These are phyloP conservation scores for Cercophora scortea DNA, from an alignment of 495 filamentous ascomycete species.

Conservation along the genomic window DNA sequence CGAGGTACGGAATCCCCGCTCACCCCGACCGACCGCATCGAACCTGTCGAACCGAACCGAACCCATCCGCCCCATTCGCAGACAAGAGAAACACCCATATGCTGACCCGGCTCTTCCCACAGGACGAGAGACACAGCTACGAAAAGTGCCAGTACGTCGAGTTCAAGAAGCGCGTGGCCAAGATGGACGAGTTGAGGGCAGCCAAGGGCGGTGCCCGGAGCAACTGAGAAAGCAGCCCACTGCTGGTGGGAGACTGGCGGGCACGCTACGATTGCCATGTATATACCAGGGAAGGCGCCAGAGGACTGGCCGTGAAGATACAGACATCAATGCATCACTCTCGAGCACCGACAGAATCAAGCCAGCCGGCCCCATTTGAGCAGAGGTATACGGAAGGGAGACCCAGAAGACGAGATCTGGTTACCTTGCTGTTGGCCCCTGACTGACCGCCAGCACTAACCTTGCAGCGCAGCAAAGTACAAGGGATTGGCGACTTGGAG, in stretches of 20 bases:
- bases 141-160: conserved; percentile 99
- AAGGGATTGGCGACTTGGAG: too few relatives aligned
- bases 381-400: too few relatives aligned
- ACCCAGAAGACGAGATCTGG: too few relatives aligned
- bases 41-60: background rate
- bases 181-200: conserved; percentile 93
- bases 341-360: background rate
- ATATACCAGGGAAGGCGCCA: background rate
- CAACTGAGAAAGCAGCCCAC: conserved; percentile 49
- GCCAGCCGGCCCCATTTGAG: too few relatives aligned
- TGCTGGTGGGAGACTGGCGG: background rate
- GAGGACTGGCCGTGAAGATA: background rate
- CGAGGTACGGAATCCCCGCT: conserved; percentile 55
- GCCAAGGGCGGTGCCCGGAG: conserved; percentile 81
- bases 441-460: too few relatives aligned
- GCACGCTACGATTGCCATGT: background rate
- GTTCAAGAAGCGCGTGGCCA: conserved; percentile 95
- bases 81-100: background rate
- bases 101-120: conserved; percentile 2
- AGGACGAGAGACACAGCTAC: conserved; percentile 94
- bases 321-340: background rate
- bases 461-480: too few relatives aligned
- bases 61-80: background rate
- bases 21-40: background rate
- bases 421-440: too few relatives aligned